phyloP scores from a whole-genome alignment of 805 yeast species.

The Danielia reshetovae region DNA sequence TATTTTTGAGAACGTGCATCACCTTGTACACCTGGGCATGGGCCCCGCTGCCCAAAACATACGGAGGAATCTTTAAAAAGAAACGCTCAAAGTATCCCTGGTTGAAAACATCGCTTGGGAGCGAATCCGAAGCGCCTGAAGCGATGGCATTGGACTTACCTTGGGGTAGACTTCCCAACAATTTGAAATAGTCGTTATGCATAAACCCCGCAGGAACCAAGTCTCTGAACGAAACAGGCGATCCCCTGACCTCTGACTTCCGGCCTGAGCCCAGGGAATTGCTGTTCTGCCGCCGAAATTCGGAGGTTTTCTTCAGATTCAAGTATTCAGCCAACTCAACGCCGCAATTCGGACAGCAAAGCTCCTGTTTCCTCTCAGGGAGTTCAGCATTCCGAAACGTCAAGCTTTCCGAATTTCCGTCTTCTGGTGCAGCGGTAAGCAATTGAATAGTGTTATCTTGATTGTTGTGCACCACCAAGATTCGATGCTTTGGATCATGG shows the following conservation, averaged over 20 bases:
- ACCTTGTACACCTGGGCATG: conserved; percentile 83
- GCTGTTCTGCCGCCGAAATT: neutral
- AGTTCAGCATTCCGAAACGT: neutral
- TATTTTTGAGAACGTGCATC: conserved; percentile 70
- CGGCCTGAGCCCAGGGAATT: neutral
- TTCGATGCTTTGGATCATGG: conserved; percentile 33
- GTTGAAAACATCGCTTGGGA: conserved; percentile 60
- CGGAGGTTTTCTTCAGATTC: neutral
- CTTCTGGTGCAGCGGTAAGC: neutral
- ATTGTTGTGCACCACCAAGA: conserved; percentile 32
- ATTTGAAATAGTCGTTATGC: conserved; percentile 35
- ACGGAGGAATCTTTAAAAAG: conserved; percentile 53
- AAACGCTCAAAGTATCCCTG: conserved; percentile 79
- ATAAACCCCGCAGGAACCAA: conserved; percentile 19
- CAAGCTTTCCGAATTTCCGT: neutral
- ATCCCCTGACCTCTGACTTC: neutral
- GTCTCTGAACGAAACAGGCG: neutral
- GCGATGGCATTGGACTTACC: neutral
- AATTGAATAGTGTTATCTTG: conserved; percentile 22
- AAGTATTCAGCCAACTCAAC: conserved; percentile 8
- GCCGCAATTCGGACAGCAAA: conserved; percentile 12
- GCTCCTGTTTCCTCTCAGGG: neutral
- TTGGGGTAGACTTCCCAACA: conserved; percentile 22
- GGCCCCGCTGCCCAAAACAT: conserved; percentile 72
- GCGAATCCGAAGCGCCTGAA: conserved; percentile 8